Percentiles rank a stretch among this genome's conserved stretches.
Evolutionary conservation across 306 rosid genomes (phyloP).

Genomic region (Acmispon strigosus): DNA sequence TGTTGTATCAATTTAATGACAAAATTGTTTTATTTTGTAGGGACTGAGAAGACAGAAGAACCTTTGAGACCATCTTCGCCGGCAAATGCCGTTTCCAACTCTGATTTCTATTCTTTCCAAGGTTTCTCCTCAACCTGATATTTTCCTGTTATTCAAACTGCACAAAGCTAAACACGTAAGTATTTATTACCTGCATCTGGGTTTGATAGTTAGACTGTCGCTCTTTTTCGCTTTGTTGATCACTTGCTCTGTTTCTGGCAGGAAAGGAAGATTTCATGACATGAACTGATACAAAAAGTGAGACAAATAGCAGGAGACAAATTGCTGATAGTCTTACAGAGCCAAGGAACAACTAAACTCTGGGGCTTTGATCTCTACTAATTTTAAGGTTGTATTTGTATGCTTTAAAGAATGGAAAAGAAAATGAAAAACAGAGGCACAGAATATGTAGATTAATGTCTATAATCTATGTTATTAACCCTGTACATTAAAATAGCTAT

Average conservation of each 20-base stretch:
- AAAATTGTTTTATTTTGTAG: conserved; percentile 28
- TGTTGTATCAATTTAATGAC: background rate
- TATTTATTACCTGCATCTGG: background rate
- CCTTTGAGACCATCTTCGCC: conserved; percentile 64
- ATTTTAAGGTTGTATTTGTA: background rate
- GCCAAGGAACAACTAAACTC: conserved; percentile 34
- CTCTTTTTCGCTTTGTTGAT: background rate
- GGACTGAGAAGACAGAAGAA: conserved; percentile 29
- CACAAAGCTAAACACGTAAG: conserved; percentile 56
- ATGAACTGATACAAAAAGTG: conserved; percentile 51
- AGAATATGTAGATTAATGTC: no score
- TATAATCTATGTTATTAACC: no score
- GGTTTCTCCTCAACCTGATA: conserved; percentile 33
- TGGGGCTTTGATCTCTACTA: background rate
- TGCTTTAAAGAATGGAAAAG: background rate
- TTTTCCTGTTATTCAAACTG: conserved; percentile 44
- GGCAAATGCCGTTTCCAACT: conserved; percentile 78
- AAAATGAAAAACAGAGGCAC: no score
- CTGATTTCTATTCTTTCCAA: conserved; percentile 65
- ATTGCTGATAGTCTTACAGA: conserved; percentile 56
- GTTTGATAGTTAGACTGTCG: background rate
- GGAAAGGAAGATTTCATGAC: conserved; percentile 61
- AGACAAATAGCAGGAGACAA: conserved; percentile 77
- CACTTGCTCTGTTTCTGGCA: conserved; percentile 4
- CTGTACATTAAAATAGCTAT: no score